A percentile compares a stretch with the other conserved stretches of the same genome.
Evolutionary conservation across 2,329 filamentous ascomycete species (phyloP).

Genomic region (Coniella vitis): DNA sequence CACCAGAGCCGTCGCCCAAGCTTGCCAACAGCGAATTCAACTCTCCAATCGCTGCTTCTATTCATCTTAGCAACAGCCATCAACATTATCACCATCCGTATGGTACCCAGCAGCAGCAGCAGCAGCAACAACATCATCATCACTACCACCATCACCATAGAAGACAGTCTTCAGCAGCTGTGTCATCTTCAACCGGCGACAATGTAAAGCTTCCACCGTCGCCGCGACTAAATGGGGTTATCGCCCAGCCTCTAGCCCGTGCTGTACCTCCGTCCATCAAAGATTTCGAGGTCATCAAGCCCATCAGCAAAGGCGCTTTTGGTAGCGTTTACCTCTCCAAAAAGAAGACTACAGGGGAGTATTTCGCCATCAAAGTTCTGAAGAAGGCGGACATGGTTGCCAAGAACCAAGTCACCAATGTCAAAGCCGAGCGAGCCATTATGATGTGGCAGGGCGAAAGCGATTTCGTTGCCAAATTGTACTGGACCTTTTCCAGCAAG

Average conservation of each 20-base stretch:
- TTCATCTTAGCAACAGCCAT: neutral
- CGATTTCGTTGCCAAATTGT: slow-evolving; percentile 96
- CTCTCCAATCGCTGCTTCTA: slow-evolving; percentile 58
- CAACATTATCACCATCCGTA: slow-evolving; percentile 21
- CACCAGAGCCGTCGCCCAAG: slow-evolving; percentile 85
- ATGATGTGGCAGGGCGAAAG: slow-evolving; percentile 99
- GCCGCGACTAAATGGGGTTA: slow-evolving; percentile 70
- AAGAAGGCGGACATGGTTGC: slow-evolving; percentile 99
- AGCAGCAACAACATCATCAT: slow-evolving; percentile 54
- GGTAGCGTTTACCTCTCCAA: slow-evolving; percentile 97
- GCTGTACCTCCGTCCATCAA: slow-evolving; percentile 95
- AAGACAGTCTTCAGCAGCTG: slow-evolving; percentile 83
- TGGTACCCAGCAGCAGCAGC: too few relatives aligned
- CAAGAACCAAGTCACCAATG: slow-evolving; percentile 98
- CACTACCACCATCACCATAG: slow-evolving; percentile 51
- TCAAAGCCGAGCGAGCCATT: slow-evolving; percentile 96
- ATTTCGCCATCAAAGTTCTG: slow-evolving; percentile 96
- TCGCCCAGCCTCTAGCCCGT: slow-evolving; percentile 73
- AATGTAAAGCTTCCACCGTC: slow-evolving; percentile 67
- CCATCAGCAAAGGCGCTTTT: slow-evolving; percentile 97
- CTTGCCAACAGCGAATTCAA: slow-evolving; percentile 75
- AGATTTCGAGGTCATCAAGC: slow-evolving; percentile 98
- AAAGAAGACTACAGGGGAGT: slow-evolving; percentile 97
- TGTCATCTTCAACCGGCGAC: slow-evolving; percentile 49
- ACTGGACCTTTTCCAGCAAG: slow-evolving; percentile 99